phyloP scores from a whole-genome alignment of 2,329 filamentous ascomycete species.

The Trichoderma sp. region DNA sequence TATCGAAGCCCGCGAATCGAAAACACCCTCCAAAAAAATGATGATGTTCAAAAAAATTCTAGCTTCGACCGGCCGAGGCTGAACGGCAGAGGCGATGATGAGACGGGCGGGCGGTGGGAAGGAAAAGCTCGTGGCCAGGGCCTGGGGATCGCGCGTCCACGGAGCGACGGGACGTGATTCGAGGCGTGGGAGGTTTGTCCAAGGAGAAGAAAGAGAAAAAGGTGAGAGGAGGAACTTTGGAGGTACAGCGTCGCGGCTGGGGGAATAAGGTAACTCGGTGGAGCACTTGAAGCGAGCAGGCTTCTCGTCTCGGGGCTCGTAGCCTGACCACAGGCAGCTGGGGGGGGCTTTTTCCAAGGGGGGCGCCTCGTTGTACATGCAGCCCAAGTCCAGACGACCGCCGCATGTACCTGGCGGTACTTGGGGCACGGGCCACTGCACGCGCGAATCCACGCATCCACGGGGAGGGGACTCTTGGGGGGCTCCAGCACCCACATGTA shows the following conservation, averaged over 20 bases:
- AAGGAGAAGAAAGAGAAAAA: constrained; percentile 14
- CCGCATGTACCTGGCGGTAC: neutral
- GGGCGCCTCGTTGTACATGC: constrained; percentile 16
- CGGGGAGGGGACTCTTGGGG: no score
- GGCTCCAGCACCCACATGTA: constrained; percentile 5
- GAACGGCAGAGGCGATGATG: constrained; percentile 7
- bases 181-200: constrained; percentile 5
- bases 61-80: constrained; percentile 5
- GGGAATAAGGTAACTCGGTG: constrained; percentile 20
- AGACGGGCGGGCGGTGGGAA: neutral
- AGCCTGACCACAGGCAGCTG: constrained; percentile 8
- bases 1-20: neutral
- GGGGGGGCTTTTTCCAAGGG: constrained; percentile 1
- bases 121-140: constrained; percentile 8
- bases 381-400: constrained; percentile 12
- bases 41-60: neutral
- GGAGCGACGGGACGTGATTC: constrained; percentile 8
- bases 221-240: constrained; percentile 18
- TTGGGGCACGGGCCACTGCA: neutral
- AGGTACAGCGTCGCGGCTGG: constrained; percentile 19
- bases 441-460: neutral
- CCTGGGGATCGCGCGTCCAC: neutral
- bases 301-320: constrained; percentile 14
- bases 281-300: constrained; percentile 20
- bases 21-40: neutral